Evolutionary conservation across 2,329 filamentous ascomycete species (phyloP).

Genomic region (Neofusicoccum umdonicola): DNA sequence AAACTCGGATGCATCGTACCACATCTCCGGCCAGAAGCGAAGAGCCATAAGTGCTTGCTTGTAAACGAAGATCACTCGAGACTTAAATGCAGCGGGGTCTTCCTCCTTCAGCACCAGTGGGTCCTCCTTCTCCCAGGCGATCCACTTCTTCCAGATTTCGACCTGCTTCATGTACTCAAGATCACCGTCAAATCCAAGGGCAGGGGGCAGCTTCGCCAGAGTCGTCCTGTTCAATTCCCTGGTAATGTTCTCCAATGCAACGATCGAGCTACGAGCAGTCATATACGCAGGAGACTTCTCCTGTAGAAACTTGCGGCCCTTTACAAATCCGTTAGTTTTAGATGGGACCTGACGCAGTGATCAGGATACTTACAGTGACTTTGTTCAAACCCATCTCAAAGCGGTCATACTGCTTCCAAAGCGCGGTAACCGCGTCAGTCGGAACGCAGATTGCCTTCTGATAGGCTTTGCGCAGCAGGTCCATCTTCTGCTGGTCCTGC

Average conservation of each 20-base stretch:
- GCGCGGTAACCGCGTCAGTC: constrained; percentile 72
- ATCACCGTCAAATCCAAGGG: constrained; percentile 81
- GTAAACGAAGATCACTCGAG: constrained; percentile 84
- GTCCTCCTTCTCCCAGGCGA: constrained; percentile 92
- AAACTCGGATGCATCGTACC: constrained; percentile 93
- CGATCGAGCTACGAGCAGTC: constrained; percentile 89
- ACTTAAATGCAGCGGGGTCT: constrained; percentile 70
- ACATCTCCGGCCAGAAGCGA: constrained; percentile 92
- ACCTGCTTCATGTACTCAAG: constrained; percentile 82
- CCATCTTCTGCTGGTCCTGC: constrained; percentile 99
- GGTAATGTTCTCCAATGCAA: constrained; percentile 85
- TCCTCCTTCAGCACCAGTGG: constrained; percentile 82
- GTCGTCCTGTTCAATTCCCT: constrained; percentile 73
- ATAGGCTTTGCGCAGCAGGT: constrained; percentile 85
- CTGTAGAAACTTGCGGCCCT: constrained; percentile 92
- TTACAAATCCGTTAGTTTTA: constrained; percentile 18
- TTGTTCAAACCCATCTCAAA: constrained; percentile 96
- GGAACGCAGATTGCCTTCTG: constrained; percentile 86
- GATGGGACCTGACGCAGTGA: constrained; percentile 16
- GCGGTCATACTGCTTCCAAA: constrained; percentile 98
- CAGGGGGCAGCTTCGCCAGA: constrained; percentile 76
- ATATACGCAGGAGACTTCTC: constrained; percentile 92
- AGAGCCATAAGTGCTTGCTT: constrained; percentile 91
- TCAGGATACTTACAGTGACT: constrained; percentile 62
- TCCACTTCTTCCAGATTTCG: constrained; percentile 88